Evolutionary conservation across 2,329 filamentous ascomycete genomes (phyloP).

Genomic region (Ceratocystis colombiana): DNA sequence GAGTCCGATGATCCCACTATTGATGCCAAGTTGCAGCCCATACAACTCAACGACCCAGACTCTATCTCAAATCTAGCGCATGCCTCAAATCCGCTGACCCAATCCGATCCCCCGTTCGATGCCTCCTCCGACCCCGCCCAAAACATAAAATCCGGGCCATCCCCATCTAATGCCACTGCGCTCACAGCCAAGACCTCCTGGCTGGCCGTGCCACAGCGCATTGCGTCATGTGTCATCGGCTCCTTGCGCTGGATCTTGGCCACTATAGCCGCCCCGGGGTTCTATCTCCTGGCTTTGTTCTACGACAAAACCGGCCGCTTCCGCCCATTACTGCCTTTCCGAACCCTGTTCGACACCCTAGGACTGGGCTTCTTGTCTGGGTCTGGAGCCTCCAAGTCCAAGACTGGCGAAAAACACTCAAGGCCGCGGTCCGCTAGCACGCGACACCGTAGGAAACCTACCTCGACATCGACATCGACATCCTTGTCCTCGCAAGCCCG

Average conservation of each 20-base stretch:
- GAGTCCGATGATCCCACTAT: constrained; percentile 27
- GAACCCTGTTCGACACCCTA: constrained; percentile 44
- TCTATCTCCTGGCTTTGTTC: constrained; percentile 74
- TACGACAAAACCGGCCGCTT: constrained; percentile 72
- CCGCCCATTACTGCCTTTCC: constrained; percentile 63
- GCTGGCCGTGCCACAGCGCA: constrained; percentile 53
- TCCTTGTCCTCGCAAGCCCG: constrained; percentile 33
- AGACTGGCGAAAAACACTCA: constrained; percentile 10
- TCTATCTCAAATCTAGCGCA: constrained; percentile 23
- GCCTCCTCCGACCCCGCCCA: constrained; percentile 53
- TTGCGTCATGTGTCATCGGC: constrained; percentile 62
- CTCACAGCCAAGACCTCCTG: constrained; percentile 31
- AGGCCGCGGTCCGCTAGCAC: constrained; percentile 4
- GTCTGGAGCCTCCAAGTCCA: background rate
- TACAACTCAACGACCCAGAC: constrained; percentile 33
- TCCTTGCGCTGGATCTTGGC: constrained; percentile 70
- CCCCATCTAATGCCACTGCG: constrained; percentile 25
- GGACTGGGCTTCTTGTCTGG: constrained; percentile 8
- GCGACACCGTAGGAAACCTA: constrained; percentile 18
- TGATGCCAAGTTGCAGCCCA: constrained; percentile 15
- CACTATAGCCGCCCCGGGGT: constrained; percentile 66
- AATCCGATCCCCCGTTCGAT: constrained; percentile 27
- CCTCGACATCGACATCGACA: background rate
- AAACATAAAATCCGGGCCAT: constrained; percentile 34
- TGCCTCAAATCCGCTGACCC: constrained; percentile 30